phyloP scores from a whole-genome alignment of 2,329 filamentous ascomycete species.

The Aspergillus intermedius region DNA sequence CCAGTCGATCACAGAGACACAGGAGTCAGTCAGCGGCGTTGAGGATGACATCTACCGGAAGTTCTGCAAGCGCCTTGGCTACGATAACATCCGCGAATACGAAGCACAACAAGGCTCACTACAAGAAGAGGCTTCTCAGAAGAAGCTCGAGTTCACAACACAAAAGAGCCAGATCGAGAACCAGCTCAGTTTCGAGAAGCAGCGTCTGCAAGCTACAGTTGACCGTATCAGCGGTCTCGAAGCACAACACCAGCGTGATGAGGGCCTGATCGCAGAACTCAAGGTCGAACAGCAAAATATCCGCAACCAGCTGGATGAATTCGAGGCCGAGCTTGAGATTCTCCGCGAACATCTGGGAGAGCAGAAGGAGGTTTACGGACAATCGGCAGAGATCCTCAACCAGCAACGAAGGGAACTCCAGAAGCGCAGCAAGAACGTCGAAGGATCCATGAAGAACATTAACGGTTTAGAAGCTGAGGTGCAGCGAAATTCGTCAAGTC shows the following conservation, averaged over 20 bases:
- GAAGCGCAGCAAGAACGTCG: slow-evolving; percentile 77
- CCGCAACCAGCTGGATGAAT: slow-evolving; percentile 63
- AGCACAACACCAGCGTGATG: slow-evolving; percentile 58
- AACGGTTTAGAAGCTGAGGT: slow-evolving; percentile 74
- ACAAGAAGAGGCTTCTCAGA: slow-evolving; percentile 82
- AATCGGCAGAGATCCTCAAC: slow-evolving; percentile 68
- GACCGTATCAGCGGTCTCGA: slow-evolving; percentile 64
- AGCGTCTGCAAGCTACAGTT: slow-evolving; percentile 63
- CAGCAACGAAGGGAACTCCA: slow-evolving; percentile 73
- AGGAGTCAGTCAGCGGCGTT: slow-evolving; percentile 65
- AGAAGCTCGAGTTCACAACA: slow-evolving; percentile 76
- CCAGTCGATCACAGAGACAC: slow-evolving; percentile 49
- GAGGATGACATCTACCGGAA: slow-evolving; percentile 80
- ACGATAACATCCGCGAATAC: slow-evolving; percentile 83
- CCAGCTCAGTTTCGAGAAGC: slow-evolving; percentile 59
- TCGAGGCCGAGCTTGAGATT: slow-evolving; percentile 70
- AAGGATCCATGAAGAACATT: slow-evolving; percentile 67
- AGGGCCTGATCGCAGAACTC: slow-evolving; percentile 63
- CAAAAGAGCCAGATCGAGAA: slow-evolving; percentile 62
- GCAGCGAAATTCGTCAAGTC: slow-evolving; percentile 74
- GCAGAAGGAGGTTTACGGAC: slow-evolving; percentile 59
- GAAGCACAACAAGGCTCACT: slow-evolving; percentile 87
- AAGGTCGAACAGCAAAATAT: slow-evolving; percentile 67
- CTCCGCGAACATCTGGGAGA: slow-evolving; percentile 66
- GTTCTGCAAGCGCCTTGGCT: slow-evolving; percentile 84